A percentile compares a stretch with the other conserved stretches of the same genome.
Evolutionary conservation across 768 basidiomycete species (phyloP).

Genomic region (Lentinus tigrinus): DNA sequence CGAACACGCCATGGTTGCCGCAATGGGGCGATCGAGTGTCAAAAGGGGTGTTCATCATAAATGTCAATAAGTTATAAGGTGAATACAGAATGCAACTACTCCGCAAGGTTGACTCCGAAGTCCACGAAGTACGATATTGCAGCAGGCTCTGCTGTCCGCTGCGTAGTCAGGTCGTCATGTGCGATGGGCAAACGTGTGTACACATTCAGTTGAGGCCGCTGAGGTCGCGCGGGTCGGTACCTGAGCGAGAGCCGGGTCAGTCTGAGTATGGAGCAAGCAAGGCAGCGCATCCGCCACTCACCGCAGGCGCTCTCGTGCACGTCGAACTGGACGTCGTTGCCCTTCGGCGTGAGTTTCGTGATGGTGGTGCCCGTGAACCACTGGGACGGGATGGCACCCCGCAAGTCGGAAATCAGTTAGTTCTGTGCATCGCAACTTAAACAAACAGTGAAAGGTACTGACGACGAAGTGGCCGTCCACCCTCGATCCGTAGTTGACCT

Average conservation of each 20-base stretch:
- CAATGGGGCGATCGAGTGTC: too few species aligned
- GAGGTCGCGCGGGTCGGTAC: not conserved
- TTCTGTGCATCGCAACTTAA: not conserved
- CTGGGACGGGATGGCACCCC: too few species aligned
- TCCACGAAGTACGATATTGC: too few species aligned
- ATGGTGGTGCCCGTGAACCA: not conserved
- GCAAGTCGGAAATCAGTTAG: not conserved
- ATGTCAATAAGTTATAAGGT: too few species aligned
- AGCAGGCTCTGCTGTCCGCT: too few species aligned
- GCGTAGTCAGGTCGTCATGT: too few species aligned
- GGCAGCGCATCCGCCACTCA: not conserved
- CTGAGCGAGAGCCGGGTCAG: not conserved
- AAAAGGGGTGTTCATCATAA: not conserved
- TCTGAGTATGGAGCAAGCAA: not conserved
- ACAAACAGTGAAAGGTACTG: not conserved
- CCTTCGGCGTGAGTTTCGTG: not conserved
- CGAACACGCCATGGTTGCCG: too few species aligned
- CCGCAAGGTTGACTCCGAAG: too few species aligned
- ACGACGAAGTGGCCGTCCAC: slow-evolving; percentile 10
- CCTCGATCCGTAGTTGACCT: slow-evolving; percentile 10
- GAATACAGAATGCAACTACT: too few species aligned
- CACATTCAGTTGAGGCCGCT: not conserved
- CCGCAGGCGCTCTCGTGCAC: not conserved
- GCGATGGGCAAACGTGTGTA: too few species aligned
- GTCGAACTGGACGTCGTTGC: not conserved